Evolutionary conservation across 805 yeast genomes (phyloP), one percentile per base, ranked within the genome.

Genomic region (Hanseniaspora singularis): DNA sequence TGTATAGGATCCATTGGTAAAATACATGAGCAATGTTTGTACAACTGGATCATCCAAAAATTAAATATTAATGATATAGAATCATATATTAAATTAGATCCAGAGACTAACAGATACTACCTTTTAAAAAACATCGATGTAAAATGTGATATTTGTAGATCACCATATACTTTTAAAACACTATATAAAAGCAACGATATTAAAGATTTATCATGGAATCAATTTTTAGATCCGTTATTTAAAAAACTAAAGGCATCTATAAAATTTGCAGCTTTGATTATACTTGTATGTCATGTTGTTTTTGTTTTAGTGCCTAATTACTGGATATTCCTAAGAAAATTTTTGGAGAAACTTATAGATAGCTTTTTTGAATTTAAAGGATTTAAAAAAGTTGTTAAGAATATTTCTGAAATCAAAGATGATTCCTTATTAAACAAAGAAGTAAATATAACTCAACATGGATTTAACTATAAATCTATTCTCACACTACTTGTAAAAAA

Each of bases 1-100:
- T 92, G 98, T 64, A 71, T 86, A 45, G 99, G 99, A 1, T 81
- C 95, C 12, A 94, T 92, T 60, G 81, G 81, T 59, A 88, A 79
- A 57, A 84, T 92, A 46, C 99, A 92, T 61, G 94, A 89, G 61
- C 94, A 81, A 48, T 92, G 99, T 62, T 64, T 89, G 38, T 66
- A 77, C 55, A 92, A 85, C 57, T 89, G 98, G 98, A 72, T 92
- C 4, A 51, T 56, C n/a, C 57, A 64, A 7, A 60, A 63, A 45
- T 77, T 58, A 69, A 83, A 16, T 68, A 73, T 43, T 14, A 23
- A 34, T 3, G 33, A 40, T n/a, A 38, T 37, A 1, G 33, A 43
- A 2, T 34, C 38, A n/a, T 37, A 40, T 24, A 32, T 39, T 3
- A 34, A 36, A 8, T 34, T 39, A 15, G 61, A 62, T 43, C 52